Evolutionary conservation across 495 filamentous ascomycete species (phyloP).

Genomic region (Hypoxylon cercidicola): DNA sequence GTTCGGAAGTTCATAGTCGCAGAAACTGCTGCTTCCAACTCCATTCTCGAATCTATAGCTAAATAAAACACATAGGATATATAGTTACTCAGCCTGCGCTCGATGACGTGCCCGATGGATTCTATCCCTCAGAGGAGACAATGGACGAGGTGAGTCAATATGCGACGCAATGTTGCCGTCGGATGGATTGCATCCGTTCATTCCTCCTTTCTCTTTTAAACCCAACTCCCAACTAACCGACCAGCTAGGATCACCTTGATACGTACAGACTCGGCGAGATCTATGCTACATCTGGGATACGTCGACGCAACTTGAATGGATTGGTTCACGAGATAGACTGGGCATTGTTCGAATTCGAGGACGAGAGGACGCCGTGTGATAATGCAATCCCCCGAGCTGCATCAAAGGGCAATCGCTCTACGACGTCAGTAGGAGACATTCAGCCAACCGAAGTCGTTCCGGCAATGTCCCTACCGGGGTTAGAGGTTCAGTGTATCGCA

Average conservation of each 20-base stretch:
- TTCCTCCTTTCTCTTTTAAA: conserved; percentile 61
- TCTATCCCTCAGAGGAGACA: conserved; percentile 68
- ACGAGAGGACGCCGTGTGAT: conserved; percentile 72
- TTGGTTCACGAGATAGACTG: conserved; percentile 94
- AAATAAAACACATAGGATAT: conserved; percentile 48
- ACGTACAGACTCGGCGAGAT: conserved; percentile 82
- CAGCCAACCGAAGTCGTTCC: conserved; percentile 58
- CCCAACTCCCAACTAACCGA: conserved; percentile 62
- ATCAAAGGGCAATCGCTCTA: conserved; percentile 54
- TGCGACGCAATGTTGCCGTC: background rate
- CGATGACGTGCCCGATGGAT: conserved; percentile 83
- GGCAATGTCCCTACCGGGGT: conserved; percentile 66
- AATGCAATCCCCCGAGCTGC: conserved; percentile 68
- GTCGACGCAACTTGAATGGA: conserved; percentile 69
- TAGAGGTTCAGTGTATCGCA: conserved; percentile 89
- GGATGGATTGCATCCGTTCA: background rate
- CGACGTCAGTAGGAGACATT: conserved; percentile 34
- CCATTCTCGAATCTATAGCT: conserved; percentile 12
- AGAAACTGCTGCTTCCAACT: background rate
- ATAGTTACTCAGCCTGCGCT: conserved; percentile 88
- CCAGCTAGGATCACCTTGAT: conserved; percentile 69
- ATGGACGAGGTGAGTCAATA: conserved; percentile 51
- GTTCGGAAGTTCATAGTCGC: background rate
- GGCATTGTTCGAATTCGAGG: conserved; percentile 86
- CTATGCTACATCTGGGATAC: conserved; percentile 88